Evolutionary conservation across 148 eudicot species (phyloP), one percentile per base, ranked within the genome.

Genomic region (Chenopodium album): DNA sequence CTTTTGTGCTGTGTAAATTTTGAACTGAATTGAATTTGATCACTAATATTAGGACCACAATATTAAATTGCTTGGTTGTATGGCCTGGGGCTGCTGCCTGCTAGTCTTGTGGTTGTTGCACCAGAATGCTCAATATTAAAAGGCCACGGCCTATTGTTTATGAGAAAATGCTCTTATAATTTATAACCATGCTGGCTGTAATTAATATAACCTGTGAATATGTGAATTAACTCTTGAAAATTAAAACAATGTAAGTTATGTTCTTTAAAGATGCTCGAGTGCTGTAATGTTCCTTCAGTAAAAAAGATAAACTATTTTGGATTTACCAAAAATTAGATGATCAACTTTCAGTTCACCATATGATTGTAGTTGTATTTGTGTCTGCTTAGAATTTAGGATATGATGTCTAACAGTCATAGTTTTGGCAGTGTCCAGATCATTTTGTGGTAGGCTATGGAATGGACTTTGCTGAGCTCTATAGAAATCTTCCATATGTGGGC

Each of bases 401-500:
- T 66, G 48, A 64, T 64, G 69, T 29, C 13, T 77, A n/a, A 47
- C 59, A 10, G 23, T 88, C 3, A 73, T 60, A 7, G 46, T 81
- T 52, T 37, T 81, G 56, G 85, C 94, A 94, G 98, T 93, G 95
- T 79, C 94, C 94, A 1, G 95, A 93, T 89, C 76, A 79, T 74
- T 93, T 93, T 71, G 95, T 94, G 29, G 97, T 94, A 56, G 98
- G 98, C 67, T 94, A 94, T 80, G 98, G 98, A 75, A 83, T 94
- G 86, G 98, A 94, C 79, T 89, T 88, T 68, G 95, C 92, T 9
- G 97, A 94, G 86, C 73, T 71, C 23, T 94, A 93, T 88, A 88
- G 98, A 80, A 94, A 94, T 80, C 89, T 94, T 90, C 98, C 97
- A 47, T 94, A 90, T 76, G 86, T 94, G 71, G 98, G 98, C 34